phyloP scores from a whole-genome alignment of 2,329 filamentous ascomycete genomes.

The Neofusicoccum cordaticola region DNA sequence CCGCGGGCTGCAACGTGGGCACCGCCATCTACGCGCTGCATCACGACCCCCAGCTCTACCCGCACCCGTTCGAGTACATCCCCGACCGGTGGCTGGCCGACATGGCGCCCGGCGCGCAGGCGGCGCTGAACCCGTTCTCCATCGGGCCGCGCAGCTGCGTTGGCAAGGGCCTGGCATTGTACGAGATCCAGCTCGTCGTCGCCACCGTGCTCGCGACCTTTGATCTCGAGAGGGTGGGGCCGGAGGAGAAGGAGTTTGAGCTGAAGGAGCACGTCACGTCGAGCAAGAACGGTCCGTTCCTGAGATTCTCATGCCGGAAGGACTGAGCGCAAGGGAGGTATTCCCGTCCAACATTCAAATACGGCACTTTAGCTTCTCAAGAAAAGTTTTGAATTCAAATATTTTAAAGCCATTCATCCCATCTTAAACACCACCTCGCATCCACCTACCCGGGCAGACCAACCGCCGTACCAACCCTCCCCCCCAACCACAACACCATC shows the following conservation, averaged over 20 bases:
- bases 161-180: conserved; percentile 62
- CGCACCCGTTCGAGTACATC: conserved; percentile 34
- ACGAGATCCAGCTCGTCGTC: conserved; percentile 58
- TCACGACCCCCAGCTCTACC: conserved; percentile 35
- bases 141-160: conserved; percentile 70
- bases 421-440: too few relatives aligned
- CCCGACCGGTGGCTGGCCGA: conserved; percentile 21
- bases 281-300: not conserved
- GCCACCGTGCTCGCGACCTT: conserved; percentile 58
- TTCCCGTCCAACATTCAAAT: too few relatives aligned
- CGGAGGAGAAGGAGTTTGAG: not conserved
- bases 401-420: not conserved
- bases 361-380: not conserved
- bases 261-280: not conserved
- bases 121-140: conserved; percentile 68
- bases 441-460: too few relatives aligned
- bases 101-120: not conserved
- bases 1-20: conserved; percentile 37
- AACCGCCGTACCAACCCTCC: too few relatives aligned
- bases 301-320: not conserved
- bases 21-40: conserved; percentile 40
- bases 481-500: not conserved
- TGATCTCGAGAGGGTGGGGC: conserved; percentile 41
- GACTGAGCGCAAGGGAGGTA: not conserved
- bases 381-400: not conserved